Evolutionary conservation across 1,284 basidiomycete genomes (phyloP), one percentile per base, ranked within the genome.

Genomic region (Serendipita sp.): DNA sequence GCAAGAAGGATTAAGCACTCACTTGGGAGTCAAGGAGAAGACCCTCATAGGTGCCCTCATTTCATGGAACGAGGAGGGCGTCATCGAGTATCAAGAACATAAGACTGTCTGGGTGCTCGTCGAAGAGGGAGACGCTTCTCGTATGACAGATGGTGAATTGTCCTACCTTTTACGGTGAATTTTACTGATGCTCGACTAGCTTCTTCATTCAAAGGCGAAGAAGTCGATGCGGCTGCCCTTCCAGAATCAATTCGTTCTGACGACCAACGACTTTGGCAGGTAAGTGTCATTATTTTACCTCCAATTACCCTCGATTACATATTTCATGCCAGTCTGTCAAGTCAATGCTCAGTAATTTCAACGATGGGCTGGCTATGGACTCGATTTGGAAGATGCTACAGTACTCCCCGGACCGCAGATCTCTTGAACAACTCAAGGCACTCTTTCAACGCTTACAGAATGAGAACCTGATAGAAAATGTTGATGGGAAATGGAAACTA

Each of bases 221-320:
- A 65, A 67, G 68, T 10, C 66, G 67, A 15, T 50, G 65, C 45
- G 64, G 67, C 75, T 22, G 22, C 22, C 2, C 76, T 80, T 1
- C 73, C 83, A 0, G 74, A 83, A 2, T 71, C 67, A 32, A 58
- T 79, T 41, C 79, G 78, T 43, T 76, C 79, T n/a, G 84, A 88
- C 66, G 84, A 88, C 50, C 84, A 89, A 63, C 85, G 89, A 70
- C 84, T 85, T 70, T 93, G 90, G 89, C 89, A 87, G 79, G 91
- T 88, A 64, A 41, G 76, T 69, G 38, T 32, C 60, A 34, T 53
- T 10, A 47, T 22, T 44, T 61, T 17, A 12, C 35, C 17, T 61
- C 13, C 62, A 43, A 61, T 63, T 22, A 38, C 62, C 63, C 50
- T 22, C 22, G 22, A 22, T 22, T 22, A 22, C 22, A 22, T 22